Conservation (phyloP, 805 yeast genomes). For the Candida hungchunana region DNA sequence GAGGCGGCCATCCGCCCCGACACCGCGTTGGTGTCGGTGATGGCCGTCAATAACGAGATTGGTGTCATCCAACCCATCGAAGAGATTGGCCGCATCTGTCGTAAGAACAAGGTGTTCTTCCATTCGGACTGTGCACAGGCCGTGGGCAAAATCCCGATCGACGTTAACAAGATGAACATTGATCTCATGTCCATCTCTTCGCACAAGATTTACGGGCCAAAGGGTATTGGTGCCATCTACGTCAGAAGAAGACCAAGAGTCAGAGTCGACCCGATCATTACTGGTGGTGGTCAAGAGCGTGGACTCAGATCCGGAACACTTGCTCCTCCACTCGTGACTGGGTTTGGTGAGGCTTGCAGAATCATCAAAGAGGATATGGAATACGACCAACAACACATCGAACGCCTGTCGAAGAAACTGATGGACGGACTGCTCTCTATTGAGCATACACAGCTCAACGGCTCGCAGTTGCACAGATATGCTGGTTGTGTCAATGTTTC, state of each 20-base stretch:
- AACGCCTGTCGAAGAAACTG: conserved; percentile 67
- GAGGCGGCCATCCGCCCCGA: conserved; percentile 84
- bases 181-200: conserved; percentile 92
- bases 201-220: conserved; percentile 97
- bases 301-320: conserved; percentile 96
- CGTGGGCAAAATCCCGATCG: conserved; percentile 87
- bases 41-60: conserved; percentile 98
- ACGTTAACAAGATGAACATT: conserved; percentile 89
- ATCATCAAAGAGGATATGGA: conserved; percentile 69
- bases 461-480: conserved; percentile 69
- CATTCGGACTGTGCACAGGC: conserved; percentile 99
- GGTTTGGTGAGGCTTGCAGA: conserved; percentile 97
- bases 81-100: conserved; percentile 86
- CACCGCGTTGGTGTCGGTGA: conserved; percentile 83
- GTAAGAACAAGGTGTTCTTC: conserved; percentile 85
- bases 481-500: conserved; percentile 96
- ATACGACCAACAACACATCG: conserved; percentile 69
- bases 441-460: conserved; percentile 88
- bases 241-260: conserved; percentile 98
- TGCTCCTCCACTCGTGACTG: conserved; percentile 94
- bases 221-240: conserved; percentile 93
- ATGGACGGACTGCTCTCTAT: conserved; percentile 68
- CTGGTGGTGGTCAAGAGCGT: conserved; percentile 99
- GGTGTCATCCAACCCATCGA: conserved; percentile 96
- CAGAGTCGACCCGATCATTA: conserved; percentile 88